phyloP scores from a whole-genome alignment of 2,329 filamentous ascomycete genomes.

The Colletotrichum abscissum region DNA sequence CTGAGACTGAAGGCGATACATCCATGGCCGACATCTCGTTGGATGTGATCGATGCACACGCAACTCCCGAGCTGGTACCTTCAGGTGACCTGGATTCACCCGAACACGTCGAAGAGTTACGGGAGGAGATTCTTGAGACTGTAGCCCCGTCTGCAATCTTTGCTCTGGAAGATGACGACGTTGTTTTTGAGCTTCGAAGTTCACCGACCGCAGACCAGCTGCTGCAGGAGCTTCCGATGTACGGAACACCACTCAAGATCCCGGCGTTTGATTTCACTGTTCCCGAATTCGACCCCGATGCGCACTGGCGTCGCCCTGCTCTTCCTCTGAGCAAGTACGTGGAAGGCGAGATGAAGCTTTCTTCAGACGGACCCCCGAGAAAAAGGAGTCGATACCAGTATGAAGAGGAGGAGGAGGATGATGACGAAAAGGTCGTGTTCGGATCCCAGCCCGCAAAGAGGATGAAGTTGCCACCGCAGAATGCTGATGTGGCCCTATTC shows the following conservation, averaged over 20 bases:
- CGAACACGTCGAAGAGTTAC: conserved; percentile 53
- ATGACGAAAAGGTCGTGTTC: conserved; percentile 55
- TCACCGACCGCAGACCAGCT: conserved; percentile 82
- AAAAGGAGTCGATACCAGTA: conserved; percentile 90
- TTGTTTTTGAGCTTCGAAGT: conserved; percentile 81
- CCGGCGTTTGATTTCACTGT: conserved; percentile 67
- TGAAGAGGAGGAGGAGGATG: conserved; percentile 76
- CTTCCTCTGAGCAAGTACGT: conserved; percentile 89
- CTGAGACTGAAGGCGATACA: conserved; percentile 45
- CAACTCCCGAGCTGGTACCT: conserved; percentile 75
- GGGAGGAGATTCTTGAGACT: conserved; percentile 57
- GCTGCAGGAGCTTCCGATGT: conserved; percentile 84
- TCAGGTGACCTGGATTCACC: conserved; percentile 72
- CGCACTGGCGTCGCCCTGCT: conserved; percentile 79
- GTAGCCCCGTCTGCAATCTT: conserved; percentile 84
- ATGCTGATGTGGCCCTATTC: conserved; percentile 86
- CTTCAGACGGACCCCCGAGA: conserved; percentile 70
- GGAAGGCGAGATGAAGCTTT: conserved; percentile 80
- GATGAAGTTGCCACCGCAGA: conserved; percentile 71
- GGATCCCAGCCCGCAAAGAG: conserved; percentile 42
- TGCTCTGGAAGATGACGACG: conserved; percentile 82
- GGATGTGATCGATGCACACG: conserved; percentile 55
- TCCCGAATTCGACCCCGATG: conserved; percentile 74
- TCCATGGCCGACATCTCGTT: conserved; percentile 47
- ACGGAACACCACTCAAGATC: conserved; percentile 71